Evolutionary conservation across 805 yeast species (phyloP).

Genomic region (Millerozyma acaciae): DNA sequence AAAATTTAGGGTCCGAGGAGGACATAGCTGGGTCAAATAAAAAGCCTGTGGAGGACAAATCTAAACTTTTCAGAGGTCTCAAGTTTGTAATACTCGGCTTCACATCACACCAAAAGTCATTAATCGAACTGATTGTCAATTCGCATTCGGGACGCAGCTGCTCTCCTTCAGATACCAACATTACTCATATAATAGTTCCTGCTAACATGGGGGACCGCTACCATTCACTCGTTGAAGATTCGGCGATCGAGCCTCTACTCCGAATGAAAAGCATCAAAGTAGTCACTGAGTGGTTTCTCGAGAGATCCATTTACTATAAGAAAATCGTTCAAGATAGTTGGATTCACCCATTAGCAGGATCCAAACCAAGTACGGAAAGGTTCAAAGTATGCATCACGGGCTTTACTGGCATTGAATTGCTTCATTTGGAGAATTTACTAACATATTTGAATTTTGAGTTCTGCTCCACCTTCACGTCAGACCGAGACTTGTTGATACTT

Average conservation of each 20-base stretch:
- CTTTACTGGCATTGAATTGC: conserved; percentile 69
- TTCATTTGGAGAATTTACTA: conserved; percentile 67
- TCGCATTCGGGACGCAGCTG: no score
- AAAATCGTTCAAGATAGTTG: conserved; percentile 52
- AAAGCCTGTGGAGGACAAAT: conserved; percentile 12
- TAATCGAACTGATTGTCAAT: conserved; percentile 39
- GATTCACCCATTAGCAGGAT: conserved; percentile 52
- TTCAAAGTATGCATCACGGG: conserved; percentile 59
- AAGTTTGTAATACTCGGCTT: conserved; percentile 44
- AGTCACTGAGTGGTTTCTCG: conserved; percentile 80
- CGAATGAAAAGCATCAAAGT: conserved; percentile 17
- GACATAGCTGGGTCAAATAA: conserved; percentile 6
- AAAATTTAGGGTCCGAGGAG: conserved; percentile 6
- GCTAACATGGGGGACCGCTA: conserved; percentile 27
- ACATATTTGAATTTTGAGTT: conserved; percentile 49
- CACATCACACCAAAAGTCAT: conserved; percentile 28
- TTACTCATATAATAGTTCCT: conserved; percentile 33
- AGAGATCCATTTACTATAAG: conserved; percentile 62
- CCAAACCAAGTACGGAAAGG: conserved; percentile 18
- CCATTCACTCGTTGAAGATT: conserved; percentile 19
- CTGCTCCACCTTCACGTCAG: conserved; percentile 44
- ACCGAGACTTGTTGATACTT: conserved; percentile 55
- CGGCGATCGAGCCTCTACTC: conserved; percentile 12
- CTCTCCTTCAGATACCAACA: no score
- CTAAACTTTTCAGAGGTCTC: conserved; percentile 37